Evolutionary conservation across 371 early-diverging fungal genomes (phyloP).

Genomic region (Apophysomyces trapeziformis): DNA sequence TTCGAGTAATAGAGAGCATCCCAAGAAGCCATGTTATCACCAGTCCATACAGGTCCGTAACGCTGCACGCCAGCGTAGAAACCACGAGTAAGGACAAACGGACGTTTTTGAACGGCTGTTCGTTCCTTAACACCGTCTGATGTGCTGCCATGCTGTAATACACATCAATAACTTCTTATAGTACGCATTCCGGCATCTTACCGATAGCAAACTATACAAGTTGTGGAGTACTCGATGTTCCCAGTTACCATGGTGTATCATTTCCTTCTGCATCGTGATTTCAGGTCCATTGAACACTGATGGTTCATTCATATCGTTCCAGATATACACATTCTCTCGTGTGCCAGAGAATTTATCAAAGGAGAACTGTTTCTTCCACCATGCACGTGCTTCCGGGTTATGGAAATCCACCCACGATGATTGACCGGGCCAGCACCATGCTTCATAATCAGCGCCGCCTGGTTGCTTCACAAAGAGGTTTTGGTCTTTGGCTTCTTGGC

Average conservation of each 20-base stretch:
- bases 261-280: conserved; percentile 91
- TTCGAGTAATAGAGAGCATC: conserved; percentile 74
- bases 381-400: conserved; percentile 76
- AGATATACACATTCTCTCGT: conserved; percentile 76
- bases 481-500: conserved; percentile 74
- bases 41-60: conserved; percentile 92
- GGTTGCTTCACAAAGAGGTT: conserved; percentile 82
- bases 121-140: conserved; percentile 61
- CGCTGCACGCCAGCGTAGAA: conserved; percentile 91
- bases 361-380: conserved; percentile 80
- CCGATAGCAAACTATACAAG: conserved; percentile 75
- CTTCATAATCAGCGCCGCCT: conserved; percentile 76
- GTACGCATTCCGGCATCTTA: conserved; percentile 26
- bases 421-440: conserved; percentile 94
- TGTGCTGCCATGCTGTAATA: conserved; percentile 55
- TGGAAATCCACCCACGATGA: conserved; percentile 90
- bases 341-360: conserved; percentile 78
- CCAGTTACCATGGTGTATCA: conserved; percentile 73
- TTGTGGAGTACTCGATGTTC: conserved; percentile 94
- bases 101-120: conserved; percentile 62
- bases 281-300: conserved; percentile 92
- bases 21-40: conserved; percentile 89
- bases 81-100: conserved; percentile 89
- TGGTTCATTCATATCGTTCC: conserved; percentile 98
- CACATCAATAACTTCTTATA: not conserved